A percentile compares a stretch with the other conserved stretches of the same genome.
Conservation (phyloP, 352 stramenopile genomes). For the Pythium volutum region DNA sequence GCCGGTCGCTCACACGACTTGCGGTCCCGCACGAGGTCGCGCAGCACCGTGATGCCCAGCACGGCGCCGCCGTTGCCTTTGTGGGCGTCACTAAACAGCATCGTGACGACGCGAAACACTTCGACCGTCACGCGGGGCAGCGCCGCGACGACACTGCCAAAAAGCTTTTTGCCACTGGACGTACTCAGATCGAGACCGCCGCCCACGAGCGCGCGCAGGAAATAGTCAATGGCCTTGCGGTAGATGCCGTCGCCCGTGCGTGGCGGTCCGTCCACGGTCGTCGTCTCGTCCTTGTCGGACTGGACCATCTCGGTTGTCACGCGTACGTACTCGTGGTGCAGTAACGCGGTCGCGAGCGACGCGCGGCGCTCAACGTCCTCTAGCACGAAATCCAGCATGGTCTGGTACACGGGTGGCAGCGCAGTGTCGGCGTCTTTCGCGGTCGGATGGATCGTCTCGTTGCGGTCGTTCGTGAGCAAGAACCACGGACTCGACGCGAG, state of each 20-base stretch:
- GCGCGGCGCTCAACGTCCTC: slow-evolving; percentile 49
- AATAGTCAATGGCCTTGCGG: slow-evolving; percentile 42
- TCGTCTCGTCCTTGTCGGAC: not conserved
- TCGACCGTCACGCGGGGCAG: slow-evolving; percentile 59
- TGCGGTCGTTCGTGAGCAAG: slow-evolving; percentile 46
- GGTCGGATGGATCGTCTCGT: slow-evolving; percentile 16
- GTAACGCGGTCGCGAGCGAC: slow-evolving; percentile 46
- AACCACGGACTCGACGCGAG: slow-evolving; percentile 66
- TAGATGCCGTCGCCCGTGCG: slow-evolving; percentile 34
- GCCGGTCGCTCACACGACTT: slow-evolving; percentile 47
- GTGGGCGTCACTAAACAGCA: slow-evolving; percentile 40
- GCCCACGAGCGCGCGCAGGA: slow-evolving; percentile 39
- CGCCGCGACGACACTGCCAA: slow-evolving; percentile 48
- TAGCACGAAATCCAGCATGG: slow-evolving; percentile 65
- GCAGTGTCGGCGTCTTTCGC: slow-evolving; percentile 16
- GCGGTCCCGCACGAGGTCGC: slow-evolving; percentile 68
- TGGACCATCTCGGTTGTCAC: slow-evolving; percentile 28
- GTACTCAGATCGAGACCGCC: slow-evolving; percentile 56
- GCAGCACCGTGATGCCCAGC: slow-evolving; percentile 68
- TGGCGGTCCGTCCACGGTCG: too few relatives aligned
- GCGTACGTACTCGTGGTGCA: slow-evolving; percentile 66
- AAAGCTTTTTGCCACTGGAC: slow-evolving; percentile 67
- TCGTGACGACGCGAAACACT: slow-evolving; percentile 46
- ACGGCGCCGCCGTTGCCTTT: slow-evolving; percentile 45
- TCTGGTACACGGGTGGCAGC: slow-evolving; percentile 61